Base-by-base conservation (phyloP, 1,139 yeast genomes). In the Saccharomycopsis crataegensis region DNA sequence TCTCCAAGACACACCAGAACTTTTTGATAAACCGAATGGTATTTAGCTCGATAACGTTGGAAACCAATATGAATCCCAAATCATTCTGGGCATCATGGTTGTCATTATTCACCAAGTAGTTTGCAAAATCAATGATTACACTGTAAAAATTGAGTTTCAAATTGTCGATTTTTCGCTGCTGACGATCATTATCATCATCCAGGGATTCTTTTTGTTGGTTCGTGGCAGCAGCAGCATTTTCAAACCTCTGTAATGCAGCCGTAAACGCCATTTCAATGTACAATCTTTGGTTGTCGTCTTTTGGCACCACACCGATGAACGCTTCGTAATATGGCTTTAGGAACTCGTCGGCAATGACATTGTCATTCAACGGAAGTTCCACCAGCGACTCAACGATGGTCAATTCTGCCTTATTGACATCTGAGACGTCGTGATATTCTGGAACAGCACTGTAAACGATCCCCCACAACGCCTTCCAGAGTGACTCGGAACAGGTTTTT, bases 1-100 rank as follows among this genome's bases (percentile, higher is more conserved):
- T 36, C 28, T 53, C 58, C 49, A 56, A 33, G 41, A 48, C 53
- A 11, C 31, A 14, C 56, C 56, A 56, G 42, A 56, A 56, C 17
- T 31, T 32, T n/a, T 34, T 11, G 16, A 49, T n/a, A 17, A 48
- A 46, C 16, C 44, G 46, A 8, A 43, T 12, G 8, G 48, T 22
- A 36, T 51, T 48, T 14, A 41, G 44, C 4, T 38, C 37, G 14
- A 53, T 16, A 22, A 53, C 33, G 32, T 48, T 46, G 7, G 43
- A 12, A 8, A 56, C 11, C 16, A 53, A 43, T 12, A 56, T 56
- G 22, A 50, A 56, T 2, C 48, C 12, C 41, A 56, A 47, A 46
- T 56, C 58, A 22, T 28, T 38, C 43, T 51, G 55, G 6, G 57
- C 42, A 28, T 44, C 52, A 8, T 53, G 40, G 16, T 50, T 53